phyloP scores from a whole-genome alignment of 176 grass and related monocot genomes.

The Triticum monococcum region DNA sequence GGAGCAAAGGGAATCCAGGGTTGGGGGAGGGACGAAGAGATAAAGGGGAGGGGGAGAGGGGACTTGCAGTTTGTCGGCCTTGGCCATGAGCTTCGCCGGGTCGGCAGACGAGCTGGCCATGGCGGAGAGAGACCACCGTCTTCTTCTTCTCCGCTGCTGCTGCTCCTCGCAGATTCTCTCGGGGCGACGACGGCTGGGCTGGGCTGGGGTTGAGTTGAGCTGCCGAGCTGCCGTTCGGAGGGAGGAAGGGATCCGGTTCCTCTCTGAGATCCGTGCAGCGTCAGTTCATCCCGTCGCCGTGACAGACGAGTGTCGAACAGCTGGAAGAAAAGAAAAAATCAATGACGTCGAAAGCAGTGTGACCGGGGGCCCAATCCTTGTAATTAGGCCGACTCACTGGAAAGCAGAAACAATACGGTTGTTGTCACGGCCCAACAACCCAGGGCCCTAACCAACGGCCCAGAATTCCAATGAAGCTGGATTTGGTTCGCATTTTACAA shows the following conservation, averaged over 20 bases:
- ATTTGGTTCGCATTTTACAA: too few species aligned
- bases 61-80: slow-evolving; percentile 86
- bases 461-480: too few species aligned
- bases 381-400: not conserved
- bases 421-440: too few species aligned
- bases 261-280: slow-evolving; percentile 23
- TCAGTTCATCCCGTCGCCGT: not conserved
- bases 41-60: not conserved
- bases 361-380: not conserved
- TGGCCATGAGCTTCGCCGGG: slow-evolving; percentile 83
- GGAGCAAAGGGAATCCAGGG: not conserved
- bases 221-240: not conserved
- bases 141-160: not conserved
- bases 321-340: not conserved
- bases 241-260: not conserved
- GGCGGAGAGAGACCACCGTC: slow-evolving; percentile 18
- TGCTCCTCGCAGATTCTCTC: not conserved
- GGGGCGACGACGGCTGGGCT: not conserved
- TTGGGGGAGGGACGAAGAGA: not conserved
- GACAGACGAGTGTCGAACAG: not conserved
- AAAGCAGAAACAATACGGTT: too few species aligned
- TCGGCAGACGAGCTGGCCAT: slow-evolving; percentile 75
- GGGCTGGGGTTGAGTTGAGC: not conserved
- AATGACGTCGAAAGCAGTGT: not conserved
- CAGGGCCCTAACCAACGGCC: too few species aligned